Evolutionary conservation across 2,329 filamentous ascomycete species (phyloP).

Genomic region (Aspergillus sp.): DNA sequence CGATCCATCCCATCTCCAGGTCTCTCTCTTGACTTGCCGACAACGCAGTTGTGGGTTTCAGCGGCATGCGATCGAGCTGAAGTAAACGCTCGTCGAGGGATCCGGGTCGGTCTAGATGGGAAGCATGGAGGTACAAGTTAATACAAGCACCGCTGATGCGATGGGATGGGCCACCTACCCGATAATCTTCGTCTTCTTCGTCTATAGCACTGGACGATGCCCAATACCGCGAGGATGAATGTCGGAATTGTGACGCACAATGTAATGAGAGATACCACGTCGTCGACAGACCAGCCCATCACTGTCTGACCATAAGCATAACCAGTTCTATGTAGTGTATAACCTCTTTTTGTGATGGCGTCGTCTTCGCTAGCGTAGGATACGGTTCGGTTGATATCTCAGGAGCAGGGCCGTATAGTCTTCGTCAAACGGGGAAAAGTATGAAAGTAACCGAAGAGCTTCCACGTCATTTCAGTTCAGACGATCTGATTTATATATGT

Average conservation of each 20-base stretch:
- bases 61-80: background rate
- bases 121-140: background rate
- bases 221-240: background rate
- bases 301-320: background rate
- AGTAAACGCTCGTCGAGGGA: background rate
- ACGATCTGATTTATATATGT: background rate
- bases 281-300: constrained; percentile 4
- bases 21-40: background rate
- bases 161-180: background rate
- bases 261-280: constrained; percentile 1
- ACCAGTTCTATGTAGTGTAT: background rate
- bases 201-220: background rate
- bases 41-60: background rate
- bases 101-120: background rate
- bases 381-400: background rate
- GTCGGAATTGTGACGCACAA: constrained; percentile 5
- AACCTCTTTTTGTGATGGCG: background rate
- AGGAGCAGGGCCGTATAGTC: background rate
- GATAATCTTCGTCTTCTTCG: background rate
- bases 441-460: background rate
- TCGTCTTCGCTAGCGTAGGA: background rate
- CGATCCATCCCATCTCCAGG: background rate
- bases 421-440: background rate
- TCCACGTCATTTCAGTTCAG: background rate
- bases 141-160: background rate